Conservation (phyloP, 2,329 filamentous ascomycete genomes). For the Penicillium crustosum region DNA sequence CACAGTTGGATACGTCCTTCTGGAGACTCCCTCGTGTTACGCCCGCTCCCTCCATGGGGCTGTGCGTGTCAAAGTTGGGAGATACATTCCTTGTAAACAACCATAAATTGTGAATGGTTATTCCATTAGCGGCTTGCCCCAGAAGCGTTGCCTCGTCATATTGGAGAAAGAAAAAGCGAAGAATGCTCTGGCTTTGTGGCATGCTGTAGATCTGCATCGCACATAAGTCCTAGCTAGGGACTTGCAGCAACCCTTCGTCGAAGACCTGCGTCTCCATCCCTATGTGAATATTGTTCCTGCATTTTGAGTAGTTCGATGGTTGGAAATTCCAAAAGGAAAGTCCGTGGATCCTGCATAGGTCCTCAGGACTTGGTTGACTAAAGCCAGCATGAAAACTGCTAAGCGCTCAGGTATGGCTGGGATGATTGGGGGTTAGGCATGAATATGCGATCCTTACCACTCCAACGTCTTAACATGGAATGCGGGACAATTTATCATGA, state of each 20-base stretch:
- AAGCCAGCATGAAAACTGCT: background rate
- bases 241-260: background rate
- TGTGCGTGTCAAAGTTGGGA: constrained; percentile 48
- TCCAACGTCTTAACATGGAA: constrained; percentile 9
- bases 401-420: background rate
- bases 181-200: background rate
- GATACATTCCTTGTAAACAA: constrained; percentile 37
- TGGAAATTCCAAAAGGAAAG: background rate
- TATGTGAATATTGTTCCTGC: background rate
- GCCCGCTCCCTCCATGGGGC: constrained; percentile 39
- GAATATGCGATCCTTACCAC: background rate
- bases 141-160: background rate
- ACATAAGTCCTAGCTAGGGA: background rate
- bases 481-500: background rate
- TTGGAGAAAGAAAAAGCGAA: background rate
- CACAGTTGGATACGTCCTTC: constrained; percentile 28
- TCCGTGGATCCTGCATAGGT: background rate
- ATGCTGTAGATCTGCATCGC: background rate
- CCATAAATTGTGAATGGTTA: background rate
- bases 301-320: background rate
- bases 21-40: constrained; percentile 45
- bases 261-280: background rate
- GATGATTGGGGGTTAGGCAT: background rate
- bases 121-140: background rate
- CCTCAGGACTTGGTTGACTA: background rate